Evolutionary conservation across 495 filamentous ascomycete genomes (phyloP), one percentile per base, ranked within the genome.

Genomic region (Penicillium silybi): DNA sequence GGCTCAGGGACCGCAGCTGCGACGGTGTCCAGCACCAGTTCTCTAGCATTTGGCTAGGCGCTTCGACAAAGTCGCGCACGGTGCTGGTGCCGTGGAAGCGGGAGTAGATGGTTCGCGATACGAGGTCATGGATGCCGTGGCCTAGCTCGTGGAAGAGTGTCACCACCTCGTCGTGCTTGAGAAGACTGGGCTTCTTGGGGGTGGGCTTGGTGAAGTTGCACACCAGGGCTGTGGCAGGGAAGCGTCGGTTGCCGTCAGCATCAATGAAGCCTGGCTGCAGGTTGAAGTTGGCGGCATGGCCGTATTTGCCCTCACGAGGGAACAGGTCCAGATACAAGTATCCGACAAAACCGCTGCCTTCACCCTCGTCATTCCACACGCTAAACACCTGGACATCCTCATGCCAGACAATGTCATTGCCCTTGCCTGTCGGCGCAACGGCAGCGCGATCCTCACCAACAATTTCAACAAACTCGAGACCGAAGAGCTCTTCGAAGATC

Each of bases 401-500:
- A 60, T 89, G 84, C 85, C 85, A 88, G 48, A 85, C 76, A 52
- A 88, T 83, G 53, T 87, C 83, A 27, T 71, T 67, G 13, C 84
- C 83, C 54, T 84, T 80, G 41, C 81, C 80, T 9, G 77, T 73
- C 4, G 80, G 67, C 16, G 81, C 74, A 22, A 88, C 61, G 15
- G 68, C 59, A 17, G 79, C 72, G 10, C 85, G 76, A 53, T 85
- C 82, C 45, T 79, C 70, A 38, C 80, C 83, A 16, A 69, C 69
- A 42, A 97, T 76, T 74, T 96, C 85, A 22, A 97, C 85, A 60
- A 98, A 97, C 15, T 85, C 86, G 9, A 98, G 74, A 19, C 93
- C 93, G 57, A 98, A 95, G 0, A 98, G 77, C 64, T 90, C 77
- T 69, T 97, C 92, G 57, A 98, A 97, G 59, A 97, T 96, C 61